Conservation (phyloP, 1,284 basidiomycete genomes). For the Trametes polyzona region DNA sequence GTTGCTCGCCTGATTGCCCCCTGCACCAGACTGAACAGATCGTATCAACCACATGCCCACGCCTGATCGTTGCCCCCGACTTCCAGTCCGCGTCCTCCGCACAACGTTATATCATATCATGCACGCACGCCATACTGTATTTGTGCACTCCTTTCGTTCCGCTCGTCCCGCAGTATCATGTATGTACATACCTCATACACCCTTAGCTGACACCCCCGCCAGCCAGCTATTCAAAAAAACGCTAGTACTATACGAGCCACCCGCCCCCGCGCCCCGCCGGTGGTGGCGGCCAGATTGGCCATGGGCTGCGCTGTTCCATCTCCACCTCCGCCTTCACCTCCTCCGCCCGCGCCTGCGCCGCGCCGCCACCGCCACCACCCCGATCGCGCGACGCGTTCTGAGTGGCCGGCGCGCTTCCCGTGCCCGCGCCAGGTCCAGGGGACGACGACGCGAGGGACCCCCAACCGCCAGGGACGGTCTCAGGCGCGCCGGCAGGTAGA, state of each 20-base stretch:
- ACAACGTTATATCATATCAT: background rate
- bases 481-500: too few relatives aligned
- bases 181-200: conserved; percentile 4
- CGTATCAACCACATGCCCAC: background rate
- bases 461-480: background rate
- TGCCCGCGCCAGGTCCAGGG: background rate
- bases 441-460: too few relatives aligned
- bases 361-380: background rate
- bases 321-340: background rate
- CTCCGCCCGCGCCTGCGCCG: background rate
- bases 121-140: background rate
- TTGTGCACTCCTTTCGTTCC: background rate
- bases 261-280: background rate
- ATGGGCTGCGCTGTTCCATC: background rate
- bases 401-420: background rate
- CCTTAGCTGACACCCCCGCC: background rate
- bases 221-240: conserved; percentile 4
- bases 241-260: conserved; percentile 2
- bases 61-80: background rate
- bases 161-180: too few relatives aligned
- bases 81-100: background rate
- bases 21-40: too few relatives aligned
- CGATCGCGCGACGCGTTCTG: conserved; percentile 1
- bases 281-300: conserved; percentile 9
- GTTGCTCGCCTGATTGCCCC: too few relatives aligned